Evolutionary conservation across 2,329 filamentous ascomycete genomes (phyloP), one percentile per base, ranked within the genome.

Genomic region (Neopestalotiopsis sp.): DNA sequence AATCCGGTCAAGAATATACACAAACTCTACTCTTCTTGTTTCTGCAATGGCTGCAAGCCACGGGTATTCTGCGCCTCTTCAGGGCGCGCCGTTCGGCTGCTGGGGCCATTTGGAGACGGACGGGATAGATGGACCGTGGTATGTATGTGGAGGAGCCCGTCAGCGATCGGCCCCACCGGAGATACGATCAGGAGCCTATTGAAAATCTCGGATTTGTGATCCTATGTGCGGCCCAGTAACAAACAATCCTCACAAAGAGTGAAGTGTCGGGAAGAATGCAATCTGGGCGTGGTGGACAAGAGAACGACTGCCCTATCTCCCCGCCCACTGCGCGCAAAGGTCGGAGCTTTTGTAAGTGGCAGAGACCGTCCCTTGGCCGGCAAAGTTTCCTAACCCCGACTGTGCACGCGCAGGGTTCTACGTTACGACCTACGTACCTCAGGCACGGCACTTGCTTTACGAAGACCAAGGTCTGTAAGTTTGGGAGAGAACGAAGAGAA

Each of bases 1-100:
- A 30, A 32, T 28, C 4, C 9, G 30, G 7, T 45, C 38, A 12
- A 13, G 62, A 30, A 30, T 58, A 34, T 38, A 17, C 7, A 67
- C 65, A 12, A 17, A 67, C 65, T n/a, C 57, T 32, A 52, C 56
- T 61, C 40, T 67, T 67, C 38, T 67, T 67, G 57, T 34, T 67
- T 30, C 65, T 24, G 28, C 65, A 67, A 20, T n/a, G 34, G 24
- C 56, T 45, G 45, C 65, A 67, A 32, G 65, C 65, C 14, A 59
- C 57, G 38, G 65, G 56, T 17, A 67, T 62, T 20, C 65, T 61
- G 10, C 65, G 65, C 40, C 65, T n/a, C 40, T 67, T 67, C 34
- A 34, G 30, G 13, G 17, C 45, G n/a, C 45, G 45, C 17, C 45
- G 45, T 20, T 52, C 45, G 14, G 7, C 45, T 52, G 45, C 5